Evolutionary conservation across 2,329 filamentous ascomycete species (phyloP).

Genomic region (Neopestalotiopsis sp.): DNA sequence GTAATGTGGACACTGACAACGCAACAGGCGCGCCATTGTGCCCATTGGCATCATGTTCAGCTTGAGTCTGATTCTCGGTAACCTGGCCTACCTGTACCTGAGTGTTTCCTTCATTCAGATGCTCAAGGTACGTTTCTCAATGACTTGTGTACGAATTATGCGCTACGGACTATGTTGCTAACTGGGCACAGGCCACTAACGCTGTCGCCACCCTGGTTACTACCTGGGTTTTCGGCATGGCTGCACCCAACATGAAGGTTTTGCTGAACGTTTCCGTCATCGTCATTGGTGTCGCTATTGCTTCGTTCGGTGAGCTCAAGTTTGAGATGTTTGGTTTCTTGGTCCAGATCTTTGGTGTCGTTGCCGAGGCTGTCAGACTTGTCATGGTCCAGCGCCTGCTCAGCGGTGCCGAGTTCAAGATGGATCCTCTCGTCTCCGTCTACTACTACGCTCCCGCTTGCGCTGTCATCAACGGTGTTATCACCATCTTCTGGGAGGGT

Average conservation of each 20-base stretch:
- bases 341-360: constrained; percentile 76
- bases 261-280: constrained; percentile 58
- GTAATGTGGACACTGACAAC: background rate
- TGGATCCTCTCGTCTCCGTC: constrained; percentile 86
- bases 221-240: constrained; percentile 64
- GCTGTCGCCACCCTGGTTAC: constrained; percentile 71
- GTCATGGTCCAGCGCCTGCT: constrained; percentile 88
- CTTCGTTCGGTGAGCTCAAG: constrained; percentile 68
- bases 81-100: constrained; percentile 72
- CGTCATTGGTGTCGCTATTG: constrained; percentile 57
- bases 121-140: constrained; percentile 54
- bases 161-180: constrained; percentile 26
- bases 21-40: constrained; percentile 58
- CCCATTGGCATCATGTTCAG: constrained; percentile 73
- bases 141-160: background rate
- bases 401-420: constrained; percentile 78
- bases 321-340: constrained; percentile 71
- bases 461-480: constrained; percentile 78
- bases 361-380: constrained; percentile 81
- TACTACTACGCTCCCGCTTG: constrained; percentile 92
- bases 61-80: constrained; percentile 69
- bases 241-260: constrained; percentile 50
- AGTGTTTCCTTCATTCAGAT: constrained; percentile 75
- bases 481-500: constrained; percentile 72
- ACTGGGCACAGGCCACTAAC: constrained; percentile 57